These are phyloP conservation scores for Salix koriyanagi DNA, from an alignment of 345 rosid species.

Conservation along the genomic window DNA sequence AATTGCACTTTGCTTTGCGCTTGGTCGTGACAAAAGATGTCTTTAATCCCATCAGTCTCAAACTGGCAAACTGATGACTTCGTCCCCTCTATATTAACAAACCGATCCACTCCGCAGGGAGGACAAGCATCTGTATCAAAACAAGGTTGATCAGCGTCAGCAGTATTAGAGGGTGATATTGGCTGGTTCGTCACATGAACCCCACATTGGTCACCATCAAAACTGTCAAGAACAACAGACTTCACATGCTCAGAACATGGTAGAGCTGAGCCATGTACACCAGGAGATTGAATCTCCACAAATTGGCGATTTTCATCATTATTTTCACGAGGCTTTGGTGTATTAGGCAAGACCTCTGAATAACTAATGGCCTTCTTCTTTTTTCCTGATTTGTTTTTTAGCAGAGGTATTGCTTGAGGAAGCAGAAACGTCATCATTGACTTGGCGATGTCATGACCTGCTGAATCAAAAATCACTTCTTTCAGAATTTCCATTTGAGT, in stretches of 20 bases:
- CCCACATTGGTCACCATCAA: constrained; percentile 38
- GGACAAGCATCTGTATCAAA: constrained; percentile 11
- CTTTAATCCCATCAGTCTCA: constrained; percentile 24
- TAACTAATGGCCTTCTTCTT: constrained; percentile 24
- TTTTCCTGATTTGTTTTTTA: constrained; percentile 45
- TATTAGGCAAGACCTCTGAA: constrained; percentile 21
- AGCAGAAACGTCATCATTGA: constrained; percentile 83
- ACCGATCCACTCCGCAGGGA: constrained; percentile 12
- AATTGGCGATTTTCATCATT: constrained; percentile 23
- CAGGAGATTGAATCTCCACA: constrained; percentile 29
- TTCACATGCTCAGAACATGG: constrained; percentile 31
- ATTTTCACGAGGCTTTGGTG: constrained; percentile 21
- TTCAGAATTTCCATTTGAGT: constrained; percentile 40
- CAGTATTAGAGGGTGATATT: constrained; percentile 13
- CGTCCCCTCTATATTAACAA: constrained; percentile 4
- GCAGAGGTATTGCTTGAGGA: constrained; percentile 90
- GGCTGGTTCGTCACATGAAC: constrained; percentile 19
- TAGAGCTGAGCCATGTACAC: constrained; percentile 6
- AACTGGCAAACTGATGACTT: constrained; percentile 18
- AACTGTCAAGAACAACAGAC: constrained; percentile 42
- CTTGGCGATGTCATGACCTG: constrained; percentile 52
- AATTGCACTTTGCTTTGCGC: constrained; percentile 27
- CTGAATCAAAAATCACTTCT: constrained; percentile 48
- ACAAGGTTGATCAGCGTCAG: constrained; percentile 29
- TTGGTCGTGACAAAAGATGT: constrained; percentile 28